Percentiles rank a stretch among this genome's conserved stretches.
These are phyloP conservation scores for Huntiella abstrusa DNA, from an alignment of 2,329 filamentous ascomycete species.

Conservation along the genomic window DNA sequence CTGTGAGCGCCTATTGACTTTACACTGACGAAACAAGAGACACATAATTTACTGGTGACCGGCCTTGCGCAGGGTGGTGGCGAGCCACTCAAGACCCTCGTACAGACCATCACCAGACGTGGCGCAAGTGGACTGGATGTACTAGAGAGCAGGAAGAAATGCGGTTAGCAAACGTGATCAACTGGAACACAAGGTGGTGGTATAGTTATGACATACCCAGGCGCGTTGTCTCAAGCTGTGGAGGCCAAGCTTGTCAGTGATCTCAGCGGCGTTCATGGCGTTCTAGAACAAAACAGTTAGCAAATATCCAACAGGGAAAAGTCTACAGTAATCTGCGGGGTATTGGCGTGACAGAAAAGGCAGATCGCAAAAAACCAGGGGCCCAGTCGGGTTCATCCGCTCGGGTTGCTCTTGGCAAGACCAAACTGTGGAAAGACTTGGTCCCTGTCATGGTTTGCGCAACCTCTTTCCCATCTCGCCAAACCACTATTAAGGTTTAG, in stretches of 20 bases:
- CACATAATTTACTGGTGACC: conserved; percentile 37
- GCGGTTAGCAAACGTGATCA: conserved; percentile 13
- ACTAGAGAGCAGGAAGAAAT: conserved; percentile 31
- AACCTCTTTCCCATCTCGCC: background rate
- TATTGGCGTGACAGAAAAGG: background rate
- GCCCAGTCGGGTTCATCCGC: too few relatives aligned
- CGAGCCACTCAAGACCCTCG: conserved; percentile 92
- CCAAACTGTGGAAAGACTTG: too few relatives aligned
- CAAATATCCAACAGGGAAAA: background rate
- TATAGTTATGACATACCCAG: conserved; percentile 56
- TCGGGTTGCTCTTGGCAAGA: too few relatives aligned
- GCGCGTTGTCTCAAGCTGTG: conserved; percentile 96
- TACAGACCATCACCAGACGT: conserved; percentile 98
- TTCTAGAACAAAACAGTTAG: conserved; percentile 38
- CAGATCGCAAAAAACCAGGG: too few relatives aligned
- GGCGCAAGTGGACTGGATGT: conserved; percentile 98
- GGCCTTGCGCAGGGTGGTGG: conserved; percentile 63
- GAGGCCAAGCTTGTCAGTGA: conserved; percentile 98
- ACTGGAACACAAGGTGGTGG: background rate
- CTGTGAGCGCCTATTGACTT: conserved; percentile 11
- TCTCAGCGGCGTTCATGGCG: conserved; percentile 98
- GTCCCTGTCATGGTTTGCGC: too few relatives aligned
- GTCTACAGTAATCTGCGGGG: background rate
- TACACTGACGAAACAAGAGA: conserved; percentile 4
- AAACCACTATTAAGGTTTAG: background rate